Percentiles rank a stretch among this genome's conserved stretches.
Conservation (phyloP, 345 rosid species). For the Eucalyptus leucophloia region DNA sequence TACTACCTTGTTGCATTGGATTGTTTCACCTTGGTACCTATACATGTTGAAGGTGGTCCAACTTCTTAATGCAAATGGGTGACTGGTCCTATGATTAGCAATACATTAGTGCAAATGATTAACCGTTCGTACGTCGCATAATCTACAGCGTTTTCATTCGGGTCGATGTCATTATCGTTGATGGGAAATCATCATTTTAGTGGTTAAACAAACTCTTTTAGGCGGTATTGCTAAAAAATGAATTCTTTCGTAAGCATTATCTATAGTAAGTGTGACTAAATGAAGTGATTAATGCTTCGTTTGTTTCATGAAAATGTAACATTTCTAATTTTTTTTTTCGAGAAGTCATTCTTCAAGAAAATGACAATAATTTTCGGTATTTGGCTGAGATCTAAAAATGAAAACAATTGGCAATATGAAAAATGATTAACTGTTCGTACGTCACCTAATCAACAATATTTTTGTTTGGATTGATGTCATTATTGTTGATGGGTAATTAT, state of each 20-base stretch:
- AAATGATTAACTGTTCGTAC: background rate
- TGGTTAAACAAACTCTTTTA: background rate
- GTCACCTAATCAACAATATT: background rate
- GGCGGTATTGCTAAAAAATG: fast-evolving
- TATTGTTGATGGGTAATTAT: background rate
- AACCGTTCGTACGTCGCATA: background rate
- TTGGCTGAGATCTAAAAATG: background rate
- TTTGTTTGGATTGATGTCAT: background rate
- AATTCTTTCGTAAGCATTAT: background rate
- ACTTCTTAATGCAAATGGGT: background rate
- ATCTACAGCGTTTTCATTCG: background rate
- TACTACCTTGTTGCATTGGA: background rate
- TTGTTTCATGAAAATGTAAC: background rate
- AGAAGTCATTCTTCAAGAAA: background rate
- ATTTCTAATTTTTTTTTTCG: no score
- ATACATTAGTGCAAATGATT: background rate
- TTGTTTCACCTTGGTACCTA: background rate
- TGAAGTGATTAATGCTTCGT: background rate
- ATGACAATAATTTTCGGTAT: background rate
- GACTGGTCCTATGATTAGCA: background rate
- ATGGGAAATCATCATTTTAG: background rate
- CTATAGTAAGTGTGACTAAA: background rate
- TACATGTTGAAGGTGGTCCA: background rate
- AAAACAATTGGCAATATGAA: no score
- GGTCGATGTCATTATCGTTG: background rate